Evolutionary conservation across 2,329 filamentous ascomycete species (phyloP).

Genomic region (Cordyceps javanica): DNA sequence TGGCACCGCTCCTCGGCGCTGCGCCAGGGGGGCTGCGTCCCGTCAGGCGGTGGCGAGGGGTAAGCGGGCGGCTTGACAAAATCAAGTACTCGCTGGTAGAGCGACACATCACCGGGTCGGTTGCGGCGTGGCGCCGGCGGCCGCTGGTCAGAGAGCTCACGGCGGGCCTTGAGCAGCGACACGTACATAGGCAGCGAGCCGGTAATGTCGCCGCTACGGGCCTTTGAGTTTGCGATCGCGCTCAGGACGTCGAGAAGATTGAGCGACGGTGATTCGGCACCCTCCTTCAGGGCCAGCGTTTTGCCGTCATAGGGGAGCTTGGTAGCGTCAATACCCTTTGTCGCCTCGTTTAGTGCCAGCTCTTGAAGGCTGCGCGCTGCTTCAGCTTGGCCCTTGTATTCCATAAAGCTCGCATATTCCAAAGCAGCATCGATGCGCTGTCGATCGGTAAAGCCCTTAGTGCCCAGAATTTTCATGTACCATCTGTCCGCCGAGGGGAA

Average conservation of each 20-base stretch:
- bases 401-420: slow-evolving; percentile 78
- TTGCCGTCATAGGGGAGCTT: slow-evolving; percentile 47
- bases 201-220: slow-evolving; percentile 58
- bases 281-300: slow-evolving; percentile 59
- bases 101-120: slow-evolving; percentile 12
- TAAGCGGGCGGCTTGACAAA: slow-evolving; percentile 50
- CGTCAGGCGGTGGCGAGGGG: slow-evolving; percentile 64
- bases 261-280: slow-evolving; percentile 51
- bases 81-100: slow-evolving; percentile 19
- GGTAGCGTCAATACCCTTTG: slow-evolving; percentile 42
- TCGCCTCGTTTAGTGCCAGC: slow-evolving; percentile 71
- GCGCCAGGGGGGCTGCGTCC: slow-evolving; percentile 60
- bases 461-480: slow-evolving; percentile 78
- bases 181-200: slow-evolving; percentile 77
- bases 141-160: slow-evolving; percentile 44
- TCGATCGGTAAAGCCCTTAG: slow-evolving; percentile 68
- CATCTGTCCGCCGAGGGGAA: slow-evolving; percentile 67
- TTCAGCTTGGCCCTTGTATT: slow-evolving; percentile 62
- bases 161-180: slow-evolving; percentile 74
- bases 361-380: slow-evolving; percentile 67
- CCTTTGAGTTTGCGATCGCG: slow-evolving; percentile 71
- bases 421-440: slow-evolving; percentile 78
- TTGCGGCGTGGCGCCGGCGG: slow-evolving; percentile 16
- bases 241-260: slow-evolving; percentile 75
- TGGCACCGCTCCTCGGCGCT: slow-evolving; percentile 65